Base-by-base conservation (phyloP, 2,329 filamentous ascomycete species). In the Aspergillus jensenii region DNA sequence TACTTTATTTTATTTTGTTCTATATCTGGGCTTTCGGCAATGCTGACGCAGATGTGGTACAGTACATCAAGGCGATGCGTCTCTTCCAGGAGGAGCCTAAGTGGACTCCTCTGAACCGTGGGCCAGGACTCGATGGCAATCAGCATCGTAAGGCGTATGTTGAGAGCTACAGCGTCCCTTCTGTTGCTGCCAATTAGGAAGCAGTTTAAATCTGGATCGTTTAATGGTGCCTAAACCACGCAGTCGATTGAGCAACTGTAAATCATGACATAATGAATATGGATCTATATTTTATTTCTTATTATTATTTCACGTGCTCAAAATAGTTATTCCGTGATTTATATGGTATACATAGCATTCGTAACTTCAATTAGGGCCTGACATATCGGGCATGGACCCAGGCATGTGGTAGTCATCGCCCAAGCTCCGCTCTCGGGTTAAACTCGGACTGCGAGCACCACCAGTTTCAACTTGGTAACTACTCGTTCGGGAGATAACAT, bases 81-180 rank as follows among this genome's bases (percentile, higher is more conserved):
- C 82, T 99, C 52, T 99, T 98, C 84, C 93, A 98, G 79, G 95
- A 98, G 64, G 93, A 98, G 77, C 95, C 95, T 35, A 97, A 98
- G 78, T 99, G 95, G 95, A 98, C 92, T 37, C 90, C 95, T 14
- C 77, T 99, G 65, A 96, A 96, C 79, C 86, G 95, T 56, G 86
- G 84, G 6, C 77, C 80, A 4, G 89, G 93, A 49, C 84, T 96
- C 44, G 91, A 98, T 72, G 74, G 74, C 59, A 99, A 98, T 76
- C 78, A 82, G 52, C 90, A 87, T 73, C 86, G 95, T 58, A 85
- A 91, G 81, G 84, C 86, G 49, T 99, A 99, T 69, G 79, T 96
- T 35, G 72, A 78, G 59, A 66, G 63, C 23, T 59, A 70, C 46
- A 58, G 62, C 35, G 62, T 61, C 39, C 46, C 65, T 48, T 47